Evolutionary conservation across 176 grass and related monocot species (phyloP).

Genomic region (Secale cereale): DNA sequence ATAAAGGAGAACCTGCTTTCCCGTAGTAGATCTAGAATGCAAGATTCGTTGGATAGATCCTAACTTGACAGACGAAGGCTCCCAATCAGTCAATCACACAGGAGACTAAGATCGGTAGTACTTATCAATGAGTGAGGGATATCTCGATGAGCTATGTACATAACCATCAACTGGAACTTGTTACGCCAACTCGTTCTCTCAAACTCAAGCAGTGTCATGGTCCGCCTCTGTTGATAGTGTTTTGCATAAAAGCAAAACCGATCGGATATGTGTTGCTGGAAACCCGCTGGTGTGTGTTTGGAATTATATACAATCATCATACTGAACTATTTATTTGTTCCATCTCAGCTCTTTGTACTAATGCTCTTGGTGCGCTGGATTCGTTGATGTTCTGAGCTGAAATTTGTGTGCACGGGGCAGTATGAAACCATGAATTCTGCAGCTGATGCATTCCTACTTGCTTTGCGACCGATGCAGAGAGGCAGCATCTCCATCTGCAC

Average conservation of each 20-base stretch:
- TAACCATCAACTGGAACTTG: constrained; percentile 31
- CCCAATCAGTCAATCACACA: background rate
- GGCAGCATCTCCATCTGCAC: background rate
- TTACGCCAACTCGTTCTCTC: constrained; percentile 1
- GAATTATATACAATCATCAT: constrained; percentile 2
- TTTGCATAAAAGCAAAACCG: constrained; percentile 28
- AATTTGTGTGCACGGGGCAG: background rate
- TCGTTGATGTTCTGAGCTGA: background rate
- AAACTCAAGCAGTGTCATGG: constrained; percentile 1
- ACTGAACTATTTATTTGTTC: constrained; percentile 16
- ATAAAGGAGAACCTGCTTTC: constrained; percentile 64
- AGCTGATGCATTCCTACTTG: background rate
- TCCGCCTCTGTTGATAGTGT: constrained; percentile 29
- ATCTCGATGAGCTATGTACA: constrained; percentile 12
- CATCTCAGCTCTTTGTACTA: background rate
- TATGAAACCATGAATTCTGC: background rate
- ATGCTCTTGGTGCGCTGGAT: background rate
- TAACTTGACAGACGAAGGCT: background rate
- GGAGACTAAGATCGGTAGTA: constrained; percentile 12
- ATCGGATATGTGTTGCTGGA: constrained; percentile 9
- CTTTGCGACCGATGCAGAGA: background rate
- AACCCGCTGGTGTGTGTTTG: background rate
- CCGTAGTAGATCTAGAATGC: constrained; percentile 52
- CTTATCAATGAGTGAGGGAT: background rate
- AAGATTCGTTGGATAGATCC: constrained; percentile 42